Evolutionary conservation across 2,329 filamentous ascomycete species (phyloP).

Genomic region (Arachnopeziza araneosa): DNA sequence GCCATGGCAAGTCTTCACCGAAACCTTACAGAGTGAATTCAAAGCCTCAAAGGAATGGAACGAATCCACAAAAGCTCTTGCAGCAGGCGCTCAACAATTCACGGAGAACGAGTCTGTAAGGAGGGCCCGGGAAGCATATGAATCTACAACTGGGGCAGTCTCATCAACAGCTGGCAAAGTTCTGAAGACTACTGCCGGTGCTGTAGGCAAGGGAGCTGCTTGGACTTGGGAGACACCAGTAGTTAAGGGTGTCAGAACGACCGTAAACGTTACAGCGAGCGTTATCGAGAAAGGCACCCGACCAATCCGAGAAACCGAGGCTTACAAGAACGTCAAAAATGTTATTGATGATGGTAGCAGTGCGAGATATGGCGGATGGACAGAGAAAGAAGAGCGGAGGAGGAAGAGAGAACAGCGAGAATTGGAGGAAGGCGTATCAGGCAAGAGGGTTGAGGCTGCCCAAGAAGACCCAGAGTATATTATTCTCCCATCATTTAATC

Average conservation of each 20-base stretch:
- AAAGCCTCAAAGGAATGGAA: conserved; percentile 99
- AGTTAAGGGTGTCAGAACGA: conserved; percentile 84
- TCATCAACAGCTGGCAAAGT: conserved; percentile 72
- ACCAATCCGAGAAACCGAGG: conserved; percentile 89
- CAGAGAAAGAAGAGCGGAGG: conserved; percentile 90
- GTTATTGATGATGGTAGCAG: conserved; percentile 97
- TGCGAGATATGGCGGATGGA: conserved; percentile 92
- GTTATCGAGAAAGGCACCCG: conserved; percentile 92
- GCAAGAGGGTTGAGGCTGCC: conserved; percentile 51
- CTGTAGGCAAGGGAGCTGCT: conserved; percentile 81
- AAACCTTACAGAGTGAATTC: conserved; percentile 91
- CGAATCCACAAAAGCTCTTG: conserved; percentile 92
- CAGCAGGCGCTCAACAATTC: conserved; percentile 83
- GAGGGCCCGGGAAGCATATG: conserved; percentile 78
- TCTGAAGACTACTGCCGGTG: conserved; percentile 78
- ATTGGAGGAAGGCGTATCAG: conserved; percentile 39
- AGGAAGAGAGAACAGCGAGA: conserved; percentile 71
- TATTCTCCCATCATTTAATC: conserved; percentile 4
- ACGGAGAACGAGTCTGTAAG: conserved; percentile 88
- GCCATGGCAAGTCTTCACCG: conserved; percentile 97
- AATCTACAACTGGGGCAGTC: conserved; percentile 78
- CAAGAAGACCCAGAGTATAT: conserved; percentile 86
- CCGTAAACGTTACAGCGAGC: conserved; percentile 77
- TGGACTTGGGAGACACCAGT: conserved; percentile 98
- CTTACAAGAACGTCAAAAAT: conserved; percentile 89